Evolutionary conservation across 163 green algal genomes (phyloP).

Genomic region (Picocystis sp.): DNA sequence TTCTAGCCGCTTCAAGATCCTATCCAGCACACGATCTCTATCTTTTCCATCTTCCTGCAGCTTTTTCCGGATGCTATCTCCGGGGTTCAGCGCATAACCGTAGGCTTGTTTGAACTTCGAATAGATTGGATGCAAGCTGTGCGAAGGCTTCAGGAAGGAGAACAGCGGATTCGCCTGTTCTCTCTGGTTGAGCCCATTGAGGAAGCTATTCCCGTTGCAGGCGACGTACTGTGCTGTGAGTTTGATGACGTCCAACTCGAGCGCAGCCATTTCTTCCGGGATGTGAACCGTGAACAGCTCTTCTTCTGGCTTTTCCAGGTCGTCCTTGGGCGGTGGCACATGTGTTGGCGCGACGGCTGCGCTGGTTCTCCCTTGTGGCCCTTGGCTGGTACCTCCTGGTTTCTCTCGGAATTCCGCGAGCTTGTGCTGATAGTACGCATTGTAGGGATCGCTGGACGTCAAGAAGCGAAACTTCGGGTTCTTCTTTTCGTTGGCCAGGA

Average conservation of each 20-base stretch:
- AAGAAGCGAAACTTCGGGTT: constrained; percentile 97
- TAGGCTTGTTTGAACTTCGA: constrained; percentile 81
- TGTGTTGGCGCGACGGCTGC: not conserved
- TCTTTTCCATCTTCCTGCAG: constrained; percentile 46
- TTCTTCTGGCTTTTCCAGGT: constrained; percentile 3
- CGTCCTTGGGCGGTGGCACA: not conserved
- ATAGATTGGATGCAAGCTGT: constrained; percentile 89
- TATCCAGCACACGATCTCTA: constrained; percentile 39
- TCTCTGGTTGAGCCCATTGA: constrained; percentile 48
- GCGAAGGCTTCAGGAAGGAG: constrained; percentile 91
- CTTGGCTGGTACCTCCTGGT: constrained; percentile 5
- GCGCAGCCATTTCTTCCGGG: constrained; percentile 62
- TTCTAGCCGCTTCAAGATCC: constrained; percentile 70
- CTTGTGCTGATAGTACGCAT: constrained; percentile 81
- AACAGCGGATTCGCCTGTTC: constrained; percentile 72
- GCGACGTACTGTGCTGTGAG: constrained; percentile 88
- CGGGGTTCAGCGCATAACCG: constrained; percentile 77
- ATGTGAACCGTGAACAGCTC: constrained; percentile 41
- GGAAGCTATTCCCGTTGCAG: constrained; percentile 78
- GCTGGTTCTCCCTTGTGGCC: not conserved
- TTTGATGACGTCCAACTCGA: constrained; percentile 92
- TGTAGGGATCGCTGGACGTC: constrained; percentile 72
- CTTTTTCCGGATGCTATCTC: constrained; percentile 43
- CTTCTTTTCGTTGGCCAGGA: constrained; percentile 74
- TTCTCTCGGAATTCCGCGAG: constrained; percentile 29